phyloP scores from a whole-genome alignment of 257 asterid genomes.

The Nicotiana paniculata region DNA sequence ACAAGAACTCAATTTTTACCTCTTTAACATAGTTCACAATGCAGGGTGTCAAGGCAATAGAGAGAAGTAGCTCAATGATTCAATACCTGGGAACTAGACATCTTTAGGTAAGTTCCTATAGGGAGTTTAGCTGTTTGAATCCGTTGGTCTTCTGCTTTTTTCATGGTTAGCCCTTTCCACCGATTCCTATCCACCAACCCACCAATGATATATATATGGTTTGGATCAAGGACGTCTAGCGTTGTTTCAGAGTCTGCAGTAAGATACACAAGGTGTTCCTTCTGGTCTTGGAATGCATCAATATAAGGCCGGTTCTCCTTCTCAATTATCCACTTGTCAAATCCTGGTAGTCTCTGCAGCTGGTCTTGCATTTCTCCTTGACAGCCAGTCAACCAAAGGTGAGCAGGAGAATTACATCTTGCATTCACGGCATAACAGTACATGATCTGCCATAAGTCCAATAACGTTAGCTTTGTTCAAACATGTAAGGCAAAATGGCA shows the following conservation, averaged over 20 bases:
- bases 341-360: conserved; percentile 70
- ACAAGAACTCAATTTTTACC: background rate
- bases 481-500: conserved; percentile 8
- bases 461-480: conserved; percentile 5
- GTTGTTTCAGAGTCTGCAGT: conserved; percentile 85
- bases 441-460: conserved; percentile 60
- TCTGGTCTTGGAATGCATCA: conserved; percentile 58
- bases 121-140: conserved; percentile 94
- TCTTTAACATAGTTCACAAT: background rate
- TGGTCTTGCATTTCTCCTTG: conserved; percentile 73
- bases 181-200: conserved; percentile 97
- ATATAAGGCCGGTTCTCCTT: conserved; percentile 63
- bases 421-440: conserved; percentile 88
- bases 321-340: conserved; percentile 84
- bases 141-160: conserved; percentile 84
- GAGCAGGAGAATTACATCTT: conserved; percentile 68
- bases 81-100: conserved; percentile 94
- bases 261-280: conserved; percentile 79
- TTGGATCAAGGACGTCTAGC: conserved; percentile 74
- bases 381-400: conserved; percentile 91
- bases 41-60: background rate
- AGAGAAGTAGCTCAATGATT: background rate
- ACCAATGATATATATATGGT: conserved; percentile 75
- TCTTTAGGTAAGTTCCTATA: conserved; percentile 73
- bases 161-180: conserved; percentile 91